Percentiles rank a stretch among this genome's conserved stretches.
phyloP scores from a whole-genome alignment of 495 filamentous ascomycete genomes.

The Chlorociboria aeruginascens region DNA sequence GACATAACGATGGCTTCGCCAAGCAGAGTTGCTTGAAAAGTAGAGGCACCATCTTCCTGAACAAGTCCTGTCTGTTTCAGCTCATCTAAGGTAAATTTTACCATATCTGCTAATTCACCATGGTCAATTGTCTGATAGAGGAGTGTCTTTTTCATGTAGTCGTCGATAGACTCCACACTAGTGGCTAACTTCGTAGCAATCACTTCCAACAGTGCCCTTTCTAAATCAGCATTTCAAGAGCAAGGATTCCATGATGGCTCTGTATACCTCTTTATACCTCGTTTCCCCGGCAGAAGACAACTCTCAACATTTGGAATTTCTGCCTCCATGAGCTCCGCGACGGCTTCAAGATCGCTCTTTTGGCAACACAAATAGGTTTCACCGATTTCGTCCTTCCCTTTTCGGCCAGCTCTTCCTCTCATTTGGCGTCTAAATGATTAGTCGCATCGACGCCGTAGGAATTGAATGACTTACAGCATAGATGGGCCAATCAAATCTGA shows the following conservation, averaged over 20 bases:
- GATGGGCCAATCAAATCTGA: conserved; percentile 64
- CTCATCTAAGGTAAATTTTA: conserved; percentile 42
- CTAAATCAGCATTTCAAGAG: background rate
- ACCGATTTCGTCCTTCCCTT: conserved; percentile 70
- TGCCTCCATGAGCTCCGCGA: conserved; percentile 59
- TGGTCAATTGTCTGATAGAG: conserved; percentile 41
- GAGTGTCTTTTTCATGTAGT: conserved; percentile 60
- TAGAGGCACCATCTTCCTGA: conserved; percentile 34
- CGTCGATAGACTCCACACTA: conserved; percentile 52
- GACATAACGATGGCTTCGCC: conserved; percentile 66
- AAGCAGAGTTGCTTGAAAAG: conserved; percentile 49
- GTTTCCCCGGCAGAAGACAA: conserved; percentile 54
- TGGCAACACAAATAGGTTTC: conserved; percentile 74
- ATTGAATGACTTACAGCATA: conserved; percentile 44
- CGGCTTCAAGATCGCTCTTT: conserved; percentile 53
- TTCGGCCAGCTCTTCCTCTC: conserved; percentile 72
- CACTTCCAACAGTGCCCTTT: conserved; percentile 61
- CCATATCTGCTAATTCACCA: conserved; percentile 32
- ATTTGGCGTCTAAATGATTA: conserved; percentile 54
- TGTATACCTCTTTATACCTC: conserved; percentile 51
- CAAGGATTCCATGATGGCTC: background rate
- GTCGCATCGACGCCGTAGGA: background rate
- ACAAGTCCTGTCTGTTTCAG: conserved; percentile 45
- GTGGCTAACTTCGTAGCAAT: conserved; percentile 62
- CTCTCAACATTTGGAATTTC: conserved; percentile 62